A percentile compares a stretch with the other conserved stretches of the same genome.
Evolutionary conservation across 805 yeast species (phyloP).

Genomic region (Kluyveromyces siamensis): DNA sequence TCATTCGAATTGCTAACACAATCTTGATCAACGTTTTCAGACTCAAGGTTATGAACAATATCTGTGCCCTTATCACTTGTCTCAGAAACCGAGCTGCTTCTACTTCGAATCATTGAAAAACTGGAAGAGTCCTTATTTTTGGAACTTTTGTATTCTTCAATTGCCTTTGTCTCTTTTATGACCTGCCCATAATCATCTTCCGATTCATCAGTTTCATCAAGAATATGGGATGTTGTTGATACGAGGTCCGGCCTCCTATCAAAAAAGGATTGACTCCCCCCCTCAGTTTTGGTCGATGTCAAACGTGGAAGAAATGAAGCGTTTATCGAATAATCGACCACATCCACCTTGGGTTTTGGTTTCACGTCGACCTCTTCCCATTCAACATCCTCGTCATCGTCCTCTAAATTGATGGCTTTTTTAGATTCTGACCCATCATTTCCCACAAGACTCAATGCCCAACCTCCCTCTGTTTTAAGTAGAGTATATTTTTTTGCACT

Average conservation of each 20-base stretch:
- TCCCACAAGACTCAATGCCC: conserved; percentile 59
- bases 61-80: conserved; percentile 1
- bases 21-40: neutral
- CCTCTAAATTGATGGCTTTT: conserved; percentile 46
- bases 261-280: conserved; percentile 24
- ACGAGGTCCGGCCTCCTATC: conserved; percentile 18
- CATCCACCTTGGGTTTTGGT: conserved; percentile 12
- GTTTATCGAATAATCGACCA: conserved; percentile 32
- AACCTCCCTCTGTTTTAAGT: conserved; percentile 71
- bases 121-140: conserved; percentile 6
- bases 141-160: conserved; percentile 36
- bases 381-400: conserved; percentile 35
- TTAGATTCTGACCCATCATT: conserved; percentile 32
- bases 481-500: conserved; percentile 67
- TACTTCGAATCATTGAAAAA: neutral
- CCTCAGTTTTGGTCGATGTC: conserved; percentile 8
- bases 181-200: conserved; percentile 18
- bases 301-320: conserved; percentile 32
- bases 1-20: neutral
- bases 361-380: conserved; percentile 62
- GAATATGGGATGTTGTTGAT: conserved; percentile 11
- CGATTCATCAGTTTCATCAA: conserved; percentile 10
- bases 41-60: neutral
- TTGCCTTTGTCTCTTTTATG: conserved; percentile 23
- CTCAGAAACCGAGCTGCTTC: neutral